phyloP scores from a whole-genome alignment of 345 rosid genomes.

The Eucalyptus erythrocorys region DNA sequence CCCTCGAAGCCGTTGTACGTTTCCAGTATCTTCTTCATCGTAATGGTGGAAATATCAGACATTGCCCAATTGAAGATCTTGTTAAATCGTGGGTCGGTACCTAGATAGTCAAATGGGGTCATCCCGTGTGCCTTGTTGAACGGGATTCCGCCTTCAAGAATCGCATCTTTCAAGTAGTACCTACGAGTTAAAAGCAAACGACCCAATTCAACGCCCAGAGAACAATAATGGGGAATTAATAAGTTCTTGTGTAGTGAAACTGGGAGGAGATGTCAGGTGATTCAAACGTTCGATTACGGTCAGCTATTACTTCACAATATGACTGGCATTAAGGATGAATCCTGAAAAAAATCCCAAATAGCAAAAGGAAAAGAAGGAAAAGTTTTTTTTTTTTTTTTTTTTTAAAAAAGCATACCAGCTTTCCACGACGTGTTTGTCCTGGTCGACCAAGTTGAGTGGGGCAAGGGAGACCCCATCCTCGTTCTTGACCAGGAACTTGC shows the following conservation, averaged over 20 bases:
- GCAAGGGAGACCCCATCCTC: slow-evolving; percentile 80
- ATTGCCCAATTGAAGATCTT: slow-evolving; percentile 69
- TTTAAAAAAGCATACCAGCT: slow-evolving; percentile 38
- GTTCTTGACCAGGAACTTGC: slow-evolving; percentile 68
- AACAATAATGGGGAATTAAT: not conserved
- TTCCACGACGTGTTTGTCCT: slow-evolving; percentile 84
- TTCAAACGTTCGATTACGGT: not conserved
- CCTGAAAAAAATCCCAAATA: not conserved
- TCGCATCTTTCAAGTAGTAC: slow-evolving; percentile 71
- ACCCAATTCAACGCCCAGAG: not conserved
- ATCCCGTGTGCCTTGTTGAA: slow-evolving; percentile 73
- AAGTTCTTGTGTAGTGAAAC: slow-evolving; percentile 27
- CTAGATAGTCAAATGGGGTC: slow-evolving; percentile 74
- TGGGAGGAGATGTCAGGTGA: not conserved
- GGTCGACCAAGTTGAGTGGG: slow-evolving; percentile 65
- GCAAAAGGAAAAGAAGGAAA: not conserved
- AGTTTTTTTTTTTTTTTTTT: not conserved
- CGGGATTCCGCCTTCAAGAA: slow-evolving; percentile 73
- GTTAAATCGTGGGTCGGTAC: slow-evolving; percentile 63
- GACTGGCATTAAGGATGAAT: not conserved
- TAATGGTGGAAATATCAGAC: slow-evolving; percentile 59
- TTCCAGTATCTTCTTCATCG: slow-evolving; percentile 77
- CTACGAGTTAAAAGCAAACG: slow-evolving; percentile 2
- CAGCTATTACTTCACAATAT: not conserved
- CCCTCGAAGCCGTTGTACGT: slow-evolving; percentile 64